phyloP scores from a whole-genome alignment of 345 rosid species.

The Eucalyptus grandis region DNA sequence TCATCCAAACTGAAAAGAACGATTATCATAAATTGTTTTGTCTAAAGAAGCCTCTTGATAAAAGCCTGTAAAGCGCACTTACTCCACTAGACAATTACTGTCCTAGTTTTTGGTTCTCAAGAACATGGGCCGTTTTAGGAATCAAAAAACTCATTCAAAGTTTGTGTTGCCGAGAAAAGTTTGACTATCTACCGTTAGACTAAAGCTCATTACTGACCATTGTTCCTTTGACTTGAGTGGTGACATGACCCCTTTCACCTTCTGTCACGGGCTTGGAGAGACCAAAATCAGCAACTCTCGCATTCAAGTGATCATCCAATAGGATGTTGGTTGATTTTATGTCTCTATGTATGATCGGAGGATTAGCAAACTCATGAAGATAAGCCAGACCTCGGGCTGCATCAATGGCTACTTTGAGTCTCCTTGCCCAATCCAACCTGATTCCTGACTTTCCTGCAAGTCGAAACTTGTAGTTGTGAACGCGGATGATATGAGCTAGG shows the following conservation, averaged over 20 bases:
- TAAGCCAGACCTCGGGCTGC: slow-evolving; percentile 79
- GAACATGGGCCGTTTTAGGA: background rate
- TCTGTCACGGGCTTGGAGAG: slow-evolving; percentile 65
- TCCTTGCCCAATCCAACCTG: slow-evolving; percentile 65
- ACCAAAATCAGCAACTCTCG: slow-evolving; percentile 94
- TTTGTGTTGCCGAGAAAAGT: background rate
- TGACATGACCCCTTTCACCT: slow-evolving; percentile 52
- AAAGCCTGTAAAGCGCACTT: background rate
- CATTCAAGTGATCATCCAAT: slow-evolving; percentile 61
- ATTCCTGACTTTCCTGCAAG: slow-evolving; percentile 70
- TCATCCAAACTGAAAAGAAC: background rate
- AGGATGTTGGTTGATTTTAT: slow-evolving; percentile 76
- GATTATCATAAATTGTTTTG: background rate
- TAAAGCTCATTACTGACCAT: slow-evolving; percentile 40
- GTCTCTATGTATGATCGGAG: slow-evolving; percentile 94
- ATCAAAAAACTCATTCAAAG: background rate
- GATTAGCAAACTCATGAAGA: slow-evolving; percentile 90
- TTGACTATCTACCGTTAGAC: background rate
- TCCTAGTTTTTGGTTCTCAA: background rate
- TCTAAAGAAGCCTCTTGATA: background rate
- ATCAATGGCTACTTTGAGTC: slow-evolving; percentile 72
- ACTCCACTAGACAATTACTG: background rate
- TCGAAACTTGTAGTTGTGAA: background rate
- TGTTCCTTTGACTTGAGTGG: slow-evolving; percentile 97
- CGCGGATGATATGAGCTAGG: background rate